Base-by-base conservation (phyloP, 352 stramenopile genomes). In the Phytophthora colocasiae region DNA sequence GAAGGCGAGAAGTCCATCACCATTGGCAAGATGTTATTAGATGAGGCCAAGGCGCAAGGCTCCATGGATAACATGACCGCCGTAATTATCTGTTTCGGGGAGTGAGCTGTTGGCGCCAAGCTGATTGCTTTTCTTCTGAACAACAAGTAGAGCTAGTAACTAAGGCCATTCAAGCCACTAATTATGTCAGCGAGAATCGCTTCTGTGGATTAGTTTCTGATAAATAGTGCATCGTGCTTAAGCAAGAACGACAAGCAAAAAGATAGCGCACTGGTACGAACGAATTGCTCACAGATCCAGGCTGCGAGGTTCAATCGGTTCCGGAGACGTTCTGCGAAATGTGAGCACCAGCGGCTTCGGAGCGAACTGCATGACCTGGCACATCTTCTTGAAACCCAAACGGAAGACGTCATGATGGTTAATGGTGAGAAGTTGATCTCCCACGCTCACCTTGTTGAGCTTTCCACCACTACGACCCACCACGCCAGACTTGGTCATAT, bases 41-140 rank as follows among this genome's bases (percentile, higher is more conserved):
- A 90, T n/a, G 68, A 88, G 44, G 83, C 84, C 22, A 92, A 92
- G 62, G 57, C 60, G 29, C 75, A 82, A 53, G 84, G 83, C 27
- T 84, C 86, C 41, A 85, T 85, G 73, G 86, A 95, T 78, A 95
- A 95, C 69, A 92, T 95, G 84, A 93, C 83, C 22, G 83, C 76
- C 27, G 80, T 92, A 53, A 77, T 95, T 59, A 81, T 95, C 38
- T 75, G 81, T 81, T 89, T 92, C 36, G 78, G 73, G 44, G 73
- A 82, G 41, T 71, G 19, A 60, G 53, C 27, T 51, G 40, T 41
- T 27, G 14, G n/a, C 10, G 22, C 1, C 26, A 19, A 52, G 45
- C 45, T 39, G 45, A 27, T 31, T 39, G 27, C n/a, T 57, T 57
- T 22, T 38, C 54, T 41, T 39, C 19, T 31, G 26, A 47, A 29